Evolutionary conservation across 805 yeast genomes (phyloP), one percentile per base, ranked within the genome.

Genomic region (Saccharomycopsis schoenii): DNA sequence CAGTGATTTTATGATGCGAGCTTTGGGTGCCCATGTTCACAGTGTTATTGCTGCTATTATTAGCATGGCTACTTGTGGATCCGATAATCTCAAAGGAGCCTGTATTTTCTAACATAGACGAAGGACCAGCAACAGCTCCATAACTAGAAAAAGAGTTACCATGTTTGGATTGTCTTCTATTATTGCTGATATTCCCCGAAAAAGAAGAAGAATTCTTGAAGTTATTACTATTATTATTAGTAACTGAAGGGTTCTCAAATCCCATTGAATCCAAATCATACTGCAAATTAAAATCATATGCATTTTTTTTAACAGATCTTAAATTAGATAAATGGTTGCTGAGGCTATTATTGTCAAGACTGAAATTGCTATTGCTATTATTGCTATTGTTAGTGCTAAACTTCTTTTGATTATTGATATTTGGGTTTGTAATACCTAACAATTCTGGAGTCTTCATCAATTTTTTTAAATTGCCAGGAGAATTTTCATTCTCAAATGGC

Each of bases 181-280:
- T 47, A 14, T 10, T 12, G 11, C 15, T 24, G 6, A 2, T 47
- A 47, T 8, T 24, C 3, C n/a, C 14, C 21, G 52, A 21, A 21
- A 24, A 42, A 1, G 50, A 42, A 42, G 50, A 47, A 24, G 56
- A 36, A 29, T 29, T 41, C 15, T 8, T 10, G n/a, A 29, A 36
- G 25, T 21, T 21, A 55, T 58, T 51, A 8, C 11, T 57, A 19
- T 43, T 43, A 12, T 21, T 50, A 11, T 15, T 39, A 34, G 29
- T 52, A 2, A 59, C 63, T 1, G 60, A 55, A 12, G 77, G 75
- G 6, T 80, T 82, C 58, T 80, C 84, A 61, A 77, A 75, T 0
- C 81, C 81, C 61, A 79, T 68, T 2, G 82, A 81, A 62, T 78
- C 80, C 36, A 79, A 71, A 56, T 76, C 68, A 62, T 80, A 80